Base-by-base conservation (phyloP, 78 protist genomes). In the Tieghemostelium lacteum region DNA sequence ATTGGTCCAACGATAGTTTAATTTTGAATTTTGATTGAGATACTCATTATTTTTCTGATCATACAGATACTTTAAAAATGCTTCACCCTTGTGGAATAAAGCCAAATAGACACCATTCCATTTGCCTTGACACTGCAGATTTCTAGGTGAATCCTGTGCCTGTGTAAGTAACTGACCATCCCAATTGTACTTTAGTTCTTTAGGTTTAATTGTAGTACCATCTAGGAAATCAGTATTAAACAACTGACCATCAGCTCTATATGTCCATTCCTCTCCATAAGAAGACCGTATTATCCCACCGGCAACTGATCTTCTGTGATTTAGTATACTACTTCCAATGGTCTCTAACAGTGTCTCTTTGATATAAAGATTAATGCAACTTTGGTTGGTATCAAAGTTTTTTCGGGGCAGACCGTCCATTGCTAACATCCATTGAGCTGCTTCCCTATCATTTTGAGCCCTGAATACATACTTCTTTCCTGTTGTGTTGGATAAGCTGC, bases 41-140 rank as follows among this genome's bases (percentile, higher is more conserved):
- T 83, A 83, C 34, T 83, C 91, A 60, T 83, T 83, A 19, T 62
- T 37, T 45, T 61, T 31, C 26, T 66, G 91, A 39, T 83, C 75
- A 76, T 78, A 83, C 17, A 83, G 66, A 39, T 83, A 83, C 26
- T 83, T 83, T 34, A 83, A 50, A 61, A 83, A 83, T 17, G 91
- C 78, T 22, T 52, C 67, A 17, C 22, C 37, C 2, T 61, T 58
- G 33, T 83, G 19, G 66, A 69, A 83, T 78, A 76, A 83, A 12
- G 91, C 91, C 58, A 83, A 39, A 76, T 78, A 83, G 19, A 83
- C 78, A 45, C 91, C 91, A 69, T 83, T 83, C 80, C 76, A 83
- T 58, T 83, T 83, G 3, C 91, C 91, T n/a, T n/a, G n/a, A 83
- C 52, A 42, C 3, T 78, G 78, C 0, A 83, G 55, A 29, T 60